Evolutionary conservation across 2,329 filamentous ascomycete species (phyloP).

Genomic region (Leptographium wingfieldii): DNA sequence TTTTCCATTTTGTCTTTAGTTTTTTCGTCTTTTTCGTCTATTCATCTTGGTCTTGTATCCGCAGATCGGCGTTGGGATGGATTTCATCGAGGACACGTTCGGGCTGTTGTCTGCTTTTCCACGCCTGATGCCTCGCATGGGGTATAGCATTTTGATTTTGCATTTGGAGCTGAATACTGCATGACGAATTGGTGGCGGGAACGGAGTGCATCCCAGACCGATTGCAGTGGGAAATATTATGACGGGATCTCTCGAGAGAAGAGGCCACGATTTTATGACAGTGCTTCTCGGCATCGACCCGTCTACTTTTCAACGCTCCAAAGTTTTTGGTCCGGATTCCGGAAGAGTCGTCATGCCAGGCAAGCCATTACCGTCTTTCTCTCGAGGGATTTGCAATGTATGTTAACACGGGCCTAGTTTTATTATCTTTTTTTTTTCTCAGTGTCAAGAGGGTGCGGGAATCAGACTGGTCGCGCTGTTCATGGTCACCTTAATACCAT

Average conservation of each 20-base stretch:
- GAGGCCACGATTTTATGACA: not conserved
- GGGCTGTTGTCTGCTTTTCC: not conserved
- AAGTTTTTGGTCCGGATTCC: not conserved
- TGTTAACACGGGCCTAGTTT: constrained; percentile 40
- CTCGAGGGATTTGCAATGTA: constrained; percentile 42
- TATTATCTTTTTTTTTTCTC: not conserved
- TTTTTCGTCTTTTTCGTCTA: constrained; percentile 1
- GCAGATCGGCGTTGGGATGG: not conserved
- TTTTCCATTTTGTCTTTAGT: constrained; percentile 5
- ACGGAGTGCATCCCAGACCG: not conserved
- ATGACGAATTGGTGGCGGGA: not conserved
- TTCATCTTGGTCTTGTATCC: not conserved
- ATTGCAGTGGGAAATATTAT: not conserved
- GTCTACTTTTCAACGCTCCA: not conserved
- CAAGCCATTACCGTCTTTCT: constrained; percentile 62
- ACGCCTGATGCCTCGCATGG: not conserved
- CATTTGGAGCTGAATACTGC: not conserved
- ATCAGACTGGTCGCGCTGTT: not conserved
- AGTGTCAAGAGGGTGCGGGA: not conserved
- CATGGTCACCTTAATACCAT: constrained; percentile 3
- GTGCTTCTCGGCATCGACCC: not conserved
- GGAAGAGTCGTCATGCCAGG: constrained; percentile 33
- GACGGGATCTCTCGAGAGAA: constrained; percentile 1
- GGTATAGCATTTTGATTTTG: not conserved
- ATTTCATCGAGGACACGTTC: not conserved